Evolutionary conservation across 345 rosid species (phyloP), one percentile per base, ranked within the genome.

Genomic region (Salix suchowensis): DNA sequence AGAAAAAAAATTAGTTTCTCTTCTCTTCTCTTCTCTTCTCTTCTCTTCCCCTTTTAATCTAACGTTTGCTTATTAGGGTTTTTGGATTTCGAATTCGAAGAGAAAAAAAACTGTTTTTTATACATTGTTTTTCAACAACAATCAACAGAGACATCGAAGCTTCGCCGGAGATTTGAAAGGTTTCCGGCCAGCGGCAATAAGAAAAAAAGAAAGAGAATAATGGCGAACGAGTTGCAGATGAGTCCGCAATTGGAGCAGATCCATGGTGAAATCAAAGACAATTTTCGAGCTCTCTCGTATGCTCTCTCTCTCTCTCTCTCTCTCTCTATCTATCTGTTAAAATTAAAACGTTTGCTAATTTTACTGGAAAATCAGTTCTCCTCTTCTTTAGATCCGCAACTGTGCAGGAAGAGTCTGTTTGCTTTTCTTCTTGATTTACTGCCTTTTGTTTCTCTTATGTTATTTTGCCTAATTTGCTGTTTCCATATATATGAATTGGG

Each of bases 201-300:
- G 32, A 32, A 6, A 13, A 44, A 44, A 46, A 14, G 50, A 4
- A 46, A 46, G 50, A 46, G 13, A 46, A 14, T 12, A 26, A 91
- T 90, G 97, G 88, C 94, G 52, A 52, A 81, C 52, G 87, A 87
- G 50, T 82, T 94, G 75, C 95, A 84, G 80, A 90, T 91, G 97
- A 87, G 78, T 72, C 91, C 97, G 76, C 94, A 89, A 86, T 82
- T 95, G 90, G 97, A 95, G 89, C 98, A 91, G 94, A 93, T 91
- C 93, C 97, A 93, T 74, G 98, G 94, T 32, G 96, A 95, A 85
- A 95, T 95, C 78, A 93, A 90, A 65, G 98, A 96, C 85, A 87
- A 89, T 75, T 91, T 93, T 61, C 92, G 99, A 68, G 98, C 94
- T 65, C 96, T 96, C 78, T 87, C 96, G 98, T 93, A 88, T 70